Percentiles rank a stretch among this genome's conserved stretches.
Evolutionary conservation across 2,329 filamentous ascomycete genomes (phyloP).

Genomic region (Magnaporthiopsis incrustans): DNA sequence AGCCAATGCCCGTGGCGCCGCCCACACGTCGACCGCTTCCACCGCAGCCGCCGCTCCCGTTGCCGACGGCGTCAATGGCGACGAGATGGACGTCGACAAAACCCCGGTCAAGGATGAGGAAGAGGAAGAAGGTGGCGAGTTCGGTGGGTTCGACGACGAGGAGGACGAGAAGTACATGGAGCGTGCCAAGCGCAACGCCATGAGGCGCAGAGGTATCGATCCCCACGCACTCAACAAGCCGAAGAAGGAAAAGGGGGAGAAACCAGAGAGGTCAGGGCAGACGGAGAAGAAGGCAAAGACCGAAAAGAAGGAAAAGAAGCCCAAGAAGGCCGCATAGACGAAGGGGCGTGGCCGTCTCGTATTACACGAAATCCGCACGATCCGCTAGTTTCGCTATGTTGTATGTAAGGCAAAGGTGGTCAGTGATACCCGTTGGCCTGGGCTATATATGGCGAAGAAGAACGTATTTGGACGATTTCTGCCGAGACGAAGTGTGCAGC

Average conservation of each 20-base stretch:
- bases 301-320: background rate
- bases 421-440: background rate
- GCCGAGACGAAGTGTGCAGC: too few relatives aligned
- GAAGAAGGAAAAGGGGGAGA: constrained; percentile 10
- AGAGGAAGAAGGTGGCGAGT: constrained; percentile 43
- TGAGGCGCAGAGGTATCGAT: constrained; percentile 67
- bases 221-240: constrained; percentile 47
- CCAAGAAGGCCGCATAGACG: background rate
- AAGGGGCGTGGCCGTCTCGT: background rate
- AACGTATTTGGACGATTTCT: background rate
- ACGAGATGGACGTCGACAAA: constrained; percentile 54
- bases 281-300: background rate
- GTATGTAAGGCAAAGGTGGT: background rate
- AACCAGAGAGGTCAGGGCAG: constrained; percentile 9
- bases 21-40: constrained; percentile 13
- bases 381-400: background rate
- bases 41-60: constrained; percentile 10
- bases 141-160: constrained; percentile 68
- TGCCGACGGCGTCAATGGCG: constrained; percentile 16
- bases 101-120: constrained; percentile 46
- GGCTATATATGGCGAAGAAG: background rate
- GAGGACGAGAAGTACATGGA: constrained; percentile 66
- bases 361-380: background rate
- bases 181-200: constrained; percentile 62
- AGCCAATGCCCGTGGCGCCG: constrained; percentile 34